These are phyloP conservation scores for Pseudogymnoascus sp. DNA, from an alignment of 2,329 filamentous ascomycete genomes.

Conservation along the genomic window DNA sequence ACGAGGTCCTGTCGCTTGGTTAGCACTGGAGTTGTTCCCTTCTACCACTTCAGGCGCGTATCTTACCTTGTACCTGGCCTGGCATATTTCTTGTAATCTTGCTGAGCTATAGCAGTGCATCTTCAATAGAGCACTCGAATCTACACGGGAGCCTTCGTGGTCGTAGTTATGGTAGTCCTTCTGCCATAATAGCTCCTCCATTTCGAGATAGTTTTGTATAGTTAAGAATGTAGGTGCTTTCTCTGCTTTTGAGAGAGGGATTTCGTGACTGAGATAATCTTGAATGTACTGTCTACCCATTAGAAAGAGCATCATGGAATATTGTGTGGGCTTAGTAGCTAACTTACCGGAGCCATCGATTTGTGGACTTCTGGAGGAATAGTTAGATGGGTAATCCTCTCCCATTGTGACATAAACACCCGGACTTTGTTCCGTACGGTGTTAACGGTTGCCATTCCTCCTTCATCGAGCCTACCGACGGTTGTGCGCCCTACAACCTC, in stretches of 20 bases:
- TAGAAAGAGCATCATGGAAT: conserved; percentile 17
- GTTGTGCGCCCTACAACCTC: conserved; percentile 16
- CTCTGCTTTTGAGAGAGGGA: conserved; percentile 16
- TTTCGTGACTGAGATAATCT: conserved; percentile 15
- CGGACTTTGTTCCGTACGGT: conserved; percentile 14
- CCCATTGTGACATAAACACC: conserved; percentile 15
- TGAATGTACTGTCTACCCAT: conserved; percentile 14
- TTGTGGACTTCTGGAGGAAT: conserved; percentile 18
- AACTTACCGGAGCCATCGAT: conserved; percentile 17
- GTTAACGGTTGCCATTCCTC: conserved; percentile 13
- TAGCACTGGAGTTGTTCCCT: conserved; percentile 11
- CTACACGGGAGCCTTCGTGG: conserved; percentile 15
- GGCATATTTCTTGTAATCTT: conserved; percentile 19
- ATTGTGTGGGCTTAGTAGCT: conserved; percentile 14
- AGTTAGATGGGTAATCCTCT: conserved; percentile 10
- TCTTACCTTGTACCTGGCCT: conserved; percentile 17
- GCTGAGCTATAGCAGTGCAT: conserved; percentile 18
- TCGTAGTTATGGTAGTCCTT: conserved; percentile 16
- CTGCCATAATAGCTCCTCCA: conserved; percentile 16
- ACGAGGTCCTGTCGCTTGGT: conserved; percentile 17
- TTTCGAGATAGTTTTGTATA: conserved; percentile 18
- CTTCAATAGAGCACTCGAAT: conserved; percentile 18
- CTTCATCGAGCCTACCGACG: conserved; percentile 15
- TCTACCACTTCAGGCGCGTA: conserved; percentile 15
- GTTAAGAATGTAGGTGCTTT: conserved; percentile 16